These are phyloP conservation scores for Pelargonium nanum DNA, from an alignment of 345 rosid species.

Conservation along the genomic window DNA sequence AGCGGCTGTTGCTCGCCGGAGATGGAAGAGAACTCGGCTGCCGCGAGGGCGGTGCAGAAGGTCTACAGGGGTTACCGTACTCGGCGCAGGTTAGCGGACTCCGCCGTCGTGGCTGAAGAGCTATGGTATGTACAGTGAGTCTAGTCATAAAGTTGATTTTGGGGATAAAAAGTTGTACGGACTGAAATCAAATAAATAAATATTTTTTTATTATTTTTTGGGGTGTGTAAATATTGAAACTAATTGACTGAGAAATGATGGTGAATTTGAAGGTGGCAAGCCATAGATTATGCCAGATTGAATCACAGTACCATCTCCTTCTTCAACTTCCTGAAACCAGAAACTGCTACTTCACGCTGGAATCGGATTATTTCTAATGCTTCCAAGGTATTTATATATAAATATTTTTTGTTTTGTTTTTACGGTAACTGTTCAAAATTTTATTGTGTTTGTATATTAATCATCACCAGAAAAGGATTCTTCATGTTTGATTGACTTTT, in stretches of 20 bases:
- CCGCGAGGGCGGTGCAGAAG: constrained; percentile 31
- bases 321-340: constrained; percentile 58
- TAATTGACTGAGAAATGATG: not conserved
- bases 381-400: constrained; percentile 47
- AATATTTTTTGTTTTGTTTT: not conserved
- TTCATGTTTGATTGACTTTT: constrained; percentile 3
- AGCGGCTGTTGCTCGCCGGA: not conserved
- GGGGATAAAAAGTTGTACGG: not conserved
- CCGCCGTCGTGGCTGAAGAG: constrained; percentile 32
- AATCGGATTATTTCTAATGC: constrained; percentile 62
- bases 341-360: constrained; percentile 70
- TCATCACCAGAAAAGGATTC: not conserved
- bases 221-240: not conserved
- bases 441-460: constrained; percentile 2
- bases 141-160: not conserved
- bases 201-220: not conserved
- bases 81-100: constrained; percentile 25
- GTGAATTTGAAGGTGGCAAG: constrained; percentile 62
- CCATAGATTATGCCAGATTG: constrained; percentile 63
- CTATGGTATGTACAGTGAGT: constrained; percentile 15
- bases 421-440: constrained; percentile 4
- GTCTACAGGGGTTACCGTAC: constrained; percentile 29
- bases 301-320: constrained; percentile 74
- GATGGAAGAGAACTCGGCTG: not conserved
- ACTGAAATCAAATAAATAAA: not conserved